Conservation (phyloP, 2,329 filamentous ascomycete species). For the Fusarium agapanthi region DNA sequence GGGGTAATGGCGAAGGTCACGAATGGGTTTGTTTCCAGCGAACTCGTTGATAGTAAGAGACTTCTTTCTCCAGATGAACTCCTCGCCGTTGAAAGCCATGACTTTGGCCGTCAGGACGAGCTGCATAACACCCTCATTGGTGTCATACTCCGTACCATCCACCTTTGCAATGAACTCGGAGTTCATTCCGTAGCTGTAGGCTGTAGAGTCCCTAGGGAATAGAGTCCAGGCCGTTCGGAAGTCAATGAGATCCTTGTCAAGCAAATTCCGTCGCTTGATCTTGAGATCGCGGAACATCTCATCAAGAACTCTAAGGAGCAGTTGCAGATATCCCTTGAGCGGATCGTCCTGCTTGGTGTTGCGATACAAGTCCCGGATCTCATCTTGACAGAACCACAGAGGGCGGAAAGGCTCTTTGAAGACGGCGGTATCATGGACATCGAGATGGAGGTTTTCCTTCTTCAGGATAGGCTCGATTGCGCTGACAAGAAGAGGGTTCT, state of each 20-base stretch:
- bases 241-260: constrained; percentile 50
- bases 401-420: constrained; percentile 53
- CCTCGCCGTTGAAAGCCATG: constrained; percentile 52
- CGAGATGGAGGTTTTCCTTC: constrained; percentile 52
- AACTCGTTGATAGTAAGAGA: constrained; percentile 46
- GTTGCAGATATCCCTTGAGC: constrained; percentile 50
- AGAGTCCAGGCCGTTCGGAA: constrained; percentile 56
- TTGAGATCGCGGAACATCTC: constrained; percentile 54
- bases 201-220: constrained; percentile 51
- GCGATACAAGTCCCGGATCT: constrained; percentile 48
- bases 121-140: background rate
- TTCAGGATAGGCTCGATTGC: constrained; percentile 55
- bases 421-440: constrained; percentile 47
- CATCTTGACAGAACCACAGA: constrained; percentile 56
- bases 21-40: constrained; percentile 52
- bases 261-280: constrained; percentile 48
- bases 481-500: constrained; percentile 53
- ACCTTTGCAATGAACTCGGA: constrained; percentile 54
- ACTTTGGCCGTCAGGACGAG: constrained; percentile 46
- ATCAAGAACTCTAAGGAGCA: constrained; percentile 53
- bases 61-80: constrained; percentile 52
- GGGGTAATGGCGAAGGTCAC: constrained; percentile 51
- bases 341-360: constrained; percentile 38
- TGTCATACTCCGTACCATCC: constrained; percentile 45
- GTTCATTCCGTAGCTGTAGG: constrained; percentile 52